A percentile compares a stretch with the other conserved stretches of the same genome.
Conservation (phyloP, 768 basidiomycete species). For the Punctularia strigosozonata region DNA sequence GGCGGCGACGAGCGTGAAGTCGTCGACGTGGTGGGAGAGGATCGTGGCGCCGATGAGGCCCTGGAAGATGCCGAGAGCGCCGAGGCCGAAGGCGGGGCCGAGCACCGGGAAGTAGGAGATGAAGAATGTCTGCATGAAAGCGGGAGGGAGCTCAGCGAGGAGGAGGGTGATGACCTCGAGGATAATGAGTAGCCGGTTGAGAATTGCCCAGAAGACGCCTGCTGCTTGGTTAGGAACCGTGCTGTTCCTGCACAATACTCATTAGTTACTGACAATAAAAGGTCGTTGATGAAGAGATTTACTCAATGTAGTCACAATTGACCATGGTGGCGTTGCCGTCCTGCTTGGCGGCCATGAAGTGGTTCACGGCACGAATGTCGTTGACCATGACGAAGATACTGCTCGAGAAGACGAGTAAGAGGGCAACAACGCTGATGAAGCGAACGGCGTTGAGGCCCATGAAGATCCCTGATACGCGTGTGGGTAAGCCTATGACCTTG, state of each 20-base stretch:
- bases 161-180: conserved; percentile 74
- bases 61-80: conserved; percentile 80
- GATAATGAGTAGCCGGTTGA: conserved; percentile 80
- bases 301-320: conserved; percentile 75
- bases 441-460: conserved; percentile 74
- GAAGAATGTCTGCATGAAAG: conserved; percentile 59
- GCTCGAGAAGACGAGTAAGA: conserved; percentile 72
- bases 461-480: conserved; percentile 36
- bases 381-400: conserved; percentile 64
- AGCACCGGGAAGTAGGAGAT: conserved; percentile 79
- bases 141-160: conserved; percentile 62
- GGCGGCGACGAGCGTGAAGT: conserved; percentile 74
- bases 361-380: conserved; percentile 67
- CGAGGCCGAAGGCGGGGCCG: conserved; percentile 74
- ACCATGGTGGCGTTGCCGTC: conserved; percentile 20
- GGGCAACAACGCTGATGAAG: conserved; percentile 63
- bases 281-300: conserved; percentile 16
- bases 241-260: conserved; percentile 35
- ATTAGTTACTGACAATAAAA: background rate
- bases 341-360: conserved; percentile 34
- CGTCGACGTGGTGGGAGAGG: conserved; percentile 65
- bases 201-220: conserved; percentile 84
- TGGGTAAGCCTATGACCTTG: background rate
- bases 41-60: conserved; percentile 66
- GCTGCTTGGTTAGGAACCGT: conserved; percentile 89